Base-by-base conservation (phyloP, 345 rosid genomes). In the Boechera retrofracta region DNA sequence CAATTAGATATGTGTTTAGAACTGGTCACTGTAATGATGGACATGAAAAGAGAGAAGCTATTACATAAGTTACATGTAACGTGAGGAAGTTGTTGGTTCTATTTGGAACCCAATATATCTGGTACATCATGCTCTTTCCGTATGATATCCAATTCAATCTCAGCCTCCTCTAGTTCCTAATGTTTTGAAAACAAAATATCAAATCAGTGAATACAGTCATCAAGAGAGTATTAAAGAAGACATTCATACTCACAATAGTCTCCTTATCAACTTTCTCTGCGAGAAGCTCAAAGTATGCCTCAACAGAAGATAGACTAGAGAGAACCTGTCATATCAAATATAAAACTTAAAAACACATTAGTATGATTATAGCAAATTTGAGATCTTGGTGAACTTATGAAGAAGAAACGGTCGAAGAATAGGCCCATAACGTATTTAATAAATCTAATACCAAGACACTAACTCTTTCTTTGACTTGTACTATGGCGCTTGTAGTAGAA, bases 121-220 rank as follows among this genome's bases (percentile, higher is more conserved):
- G 58, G 69, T 10, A 60, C 49, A 28, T 68, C 78, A 66, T 72
- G 62, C 60, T 86, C 94, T 66, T 83, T 85, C 73, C 57, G 84
- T 77, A 91, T 69, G 67, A 91, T 68, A 33, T 88, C 90, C 64
- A 89, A 72, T 73, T 91, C 94, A 47, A 91, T 73, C 77, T 91
- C 92, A 75, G 89, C 94, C 85, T 88, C 91, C 78, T 89, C 88
- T 41, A 85, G 85, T 80, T 83, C 90, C 97, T 91, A 69, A 68
- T 77, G 67, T 72, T 67, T 57, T 56, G 8, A 64, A 51, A 28
- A 73, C 53, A 51, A 71, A 51, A 75, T 31, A 62, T 62, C 18
- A 65, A 73, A 65, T 56, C 41, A 6, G 16, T 52, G 10, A 32
- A 47, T 11, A 24, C 60, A 41, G 64, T 39, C 18, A 26, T 41